Evolutionary conservation across 2,329 filamentous ascomycete genomes (phyloP).

Genomic region (Aureobasidium sp.): DNA sequence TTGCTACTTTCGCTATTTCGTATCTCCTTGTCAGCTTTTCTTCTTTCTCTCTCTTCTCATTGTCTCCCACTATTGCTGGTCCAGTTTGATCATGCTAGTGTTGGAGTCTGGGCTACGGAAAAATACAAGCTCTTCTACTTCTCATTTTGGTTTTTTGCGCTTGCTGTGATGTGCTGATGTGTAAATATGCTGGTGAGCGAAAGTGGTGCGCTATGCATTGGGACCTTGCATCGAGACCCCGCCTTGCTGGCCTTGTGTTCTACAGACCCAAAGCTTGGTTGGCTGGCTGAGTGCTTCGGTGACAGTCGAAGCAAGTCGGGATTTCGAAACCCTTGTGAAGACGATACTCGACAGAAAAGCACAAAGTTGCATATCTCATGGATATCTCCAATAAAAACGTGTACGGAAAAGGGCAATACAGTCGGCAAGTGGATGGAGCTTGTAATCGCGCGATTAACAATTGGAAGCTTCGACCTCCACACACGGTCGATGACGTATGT

Average conservation of each 20-base stretch:
- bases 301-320: neutral
- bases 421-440: constrained; percentile 6
- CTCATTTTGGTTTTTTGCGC: neutral
- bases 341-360: too few relatives aligned
- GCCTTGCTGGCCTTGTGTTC: neutral
- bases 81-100: neutral
- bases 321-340: too few relatives aligned
- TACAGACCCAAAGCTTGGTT: neutral
- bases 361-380: neutral
- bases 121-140: constrained; percentile 12
- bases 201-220: too few relatives aligned
- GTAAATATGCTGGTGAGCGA: too few relatives aligned
- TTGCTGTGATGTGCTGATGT: neutral
- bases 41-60: neutral
- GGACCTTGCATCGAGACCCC: constrained; percentile 1
- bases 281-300: neutral
- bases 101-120: constrained; percentile 5
- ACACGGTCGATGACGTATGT: neutral
- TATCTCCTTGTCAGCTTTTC: constrained; percentile 10
- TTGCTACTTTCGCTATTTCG: constrained; percentile 14
- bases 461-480: constrained; percentile 3
- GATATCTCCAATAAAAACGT: neutral
- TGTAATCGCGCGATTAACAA: constrained; percentile 7
- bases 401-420: neutral
- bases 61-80: constrained; percentile 6